phyloP scores from a whole-genome alignment of 192 early-diverging fungal species.

The Linnemannia zychae region DNA sequence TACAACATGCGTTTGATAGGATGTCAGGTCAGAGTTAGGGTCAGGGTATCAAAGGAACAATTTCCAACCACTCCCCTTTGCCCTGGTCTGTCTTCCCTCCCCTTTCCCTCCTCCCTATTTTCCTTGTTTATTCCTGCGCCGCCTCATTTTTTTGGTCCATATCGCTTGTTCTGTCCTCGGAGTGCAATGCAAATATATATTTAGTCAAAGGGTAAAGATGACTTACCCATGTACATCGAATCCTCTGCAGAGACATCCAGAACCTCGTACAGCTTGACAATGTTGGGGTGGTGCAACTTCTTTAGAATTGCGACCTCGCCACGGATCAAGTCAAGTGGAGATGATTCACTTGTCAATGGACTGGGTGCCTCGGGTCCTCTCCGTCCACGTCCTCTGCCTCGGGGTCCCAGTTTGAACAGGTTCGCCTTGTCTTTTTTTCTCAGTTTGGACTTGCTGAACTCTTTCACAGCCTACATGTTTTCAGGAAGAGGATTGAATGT shows the following conservation, averaged over 20 bases:
- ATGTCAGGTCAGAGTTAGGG: not conserved
- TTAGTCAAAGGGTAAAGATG: not conserved
- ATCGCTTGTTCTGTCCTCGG: not conserved
- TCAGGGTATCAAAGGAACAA: conserved; percentile 2
- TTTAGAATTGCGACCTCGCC: conserved; percentile 95
- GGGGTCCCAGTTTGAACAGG: conserved; percentile 61
- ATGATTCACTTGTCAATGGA: conserved; percentile 37
- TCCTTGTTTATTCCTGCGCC: not conserved
- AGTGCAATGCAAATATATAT: not conserved
- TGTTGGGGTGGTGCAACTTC: conserved; percentile 90
- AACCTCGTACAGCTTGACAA: conserved; percentile 93
- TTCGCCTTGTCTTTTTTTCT: conserved; percentile 77
- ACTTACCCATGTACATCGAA: conserved; percentile 77
- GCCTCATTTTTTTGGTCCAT: not conserved
- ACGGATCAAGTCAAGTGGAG: conserved; percentile 90
- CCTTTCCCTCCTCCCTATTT: not conserved
- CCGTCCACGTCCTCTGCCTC: conserved; percentile 68
- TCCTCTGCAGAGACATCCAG: conserved; percentile 91
- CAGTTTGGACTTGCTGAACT: conserved; percentile 90
- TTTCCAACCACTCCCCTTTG: not conserved
- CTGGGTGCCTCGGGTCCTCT: conserved; percentile 61
- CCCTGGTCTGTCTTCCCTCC: too few relatives aligned
- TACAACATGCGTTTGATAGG: not conserved
- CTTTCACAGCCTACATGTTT: conserved; percentile 86
- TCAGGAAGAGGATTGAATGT: not conserved